Base-by-base conservation (phyloP, 2,329 filamentous ascomycete genomes). In the Mariannaea elegans region DNA sequence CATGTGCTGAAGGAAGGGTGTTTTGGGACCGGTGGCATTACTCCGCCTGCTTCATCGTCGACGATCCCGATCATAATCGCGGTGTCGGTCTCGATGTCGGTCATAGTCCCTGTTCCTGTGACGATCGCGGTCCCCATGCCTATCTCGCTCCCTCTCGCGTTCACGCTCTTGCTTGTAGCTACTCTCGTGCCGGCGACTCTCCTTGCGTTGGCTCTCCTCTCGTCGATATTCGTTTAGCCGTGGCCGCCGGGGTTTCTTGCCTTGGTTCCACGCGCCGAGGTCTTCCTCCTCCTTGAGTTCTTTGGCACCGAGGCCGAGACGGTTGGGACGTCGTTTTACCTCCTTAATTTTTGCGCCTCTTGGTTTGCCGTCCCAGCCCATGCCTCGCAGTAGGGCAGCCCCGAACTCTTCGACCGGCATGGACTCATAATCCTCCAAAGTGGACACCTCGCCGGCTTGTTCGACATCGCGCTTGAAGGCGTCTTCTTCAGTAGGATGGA, bases 401-500 rank as follows among this genome's bases (percentile, higher is more conserved):
- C 95, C 95, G 66, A 98, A 99, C 69, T 97, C 93, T 67, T 97
- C 94, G 14, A 98, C 93, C 0, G 95, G 94, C 62, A 97, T 90
- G 12, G 90, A 88, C 59, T 91, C 90, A 77, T 98, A 98, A 70
- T 95, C 92, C 31, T 92, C 91, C 16, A 97, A 80, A 0, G 88
- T 91, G 4, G 93, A 89, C 27, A 87, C 83, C 19, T 93, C 90
- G 1, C 93, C 93, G 1, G 93, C 90, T 23, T 85, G 80, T 12
- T 85, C 82, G 27, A 94, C 84, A 73, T 94, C 92, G 23, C 86
- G 84, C 29, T 82, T 81, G 70, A 93, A 94, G 3, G 87, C 88
- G 59, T 90, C 89, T 64, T 85, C 81, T 65, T 91, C 89, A n/a
- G 82, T 83, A 13, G 82, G 71, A 4, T 73, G 72, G 57, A 90